phyloP scores from a whole-genome alignment of 73 alveolate genomes.

The Paramecium sonneborni region DNA sequence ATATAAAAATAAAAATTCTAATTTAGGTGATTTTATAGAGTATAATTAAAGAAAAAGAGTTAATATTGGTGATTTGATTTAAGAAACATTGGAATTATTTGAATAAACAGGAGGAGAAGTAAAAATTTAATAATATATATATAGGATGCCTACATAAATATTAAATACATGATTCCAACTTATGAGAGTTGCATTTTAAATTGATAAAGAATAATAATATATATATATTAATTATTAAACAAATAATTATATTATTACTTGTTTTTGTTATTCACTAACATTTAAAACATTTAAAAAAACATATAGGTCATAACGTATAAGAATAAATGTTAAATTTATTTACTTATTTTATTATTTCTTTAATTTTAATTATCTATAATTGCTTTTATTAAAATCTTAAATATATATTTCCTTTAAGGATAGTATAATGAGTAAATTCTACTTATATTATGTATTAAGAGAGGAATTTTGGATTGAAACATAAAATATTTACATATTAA shows the following conservation, averaged over 20 bases:
- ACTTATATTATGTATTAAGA: no score
- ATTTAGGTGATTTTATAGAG: slow-evolving; percentile 96
- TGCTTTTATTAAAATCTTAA: no score
- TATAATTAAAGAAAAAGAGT: slow-evolving; percentile 95
- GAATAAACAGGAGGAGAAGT: slow-evolving; percentile 98
- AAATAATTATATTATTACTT: not conserved
- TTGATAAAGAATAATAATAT: slow-evolving; percentile 58
- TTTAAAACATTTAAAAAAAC: no score
- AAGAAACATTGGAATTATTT: slow-evolving; percentile 95
- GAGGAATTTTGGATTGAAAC: no score
- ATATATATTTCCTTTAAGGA: no score
- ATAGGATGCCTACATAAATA: slow-evolving; percentile 99
- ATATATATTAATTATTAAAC: not conserved
- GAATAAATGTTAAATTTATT: no score
- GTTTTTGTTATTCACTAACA: not conserved
- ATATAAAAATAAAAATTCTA: slow-evolving; percentile 91
- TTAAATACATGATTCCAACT: slow-evolving; percentile 99
- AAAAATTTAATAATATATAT: not conserved
- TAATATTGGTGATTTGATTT: slow-evolving; percentile 93
- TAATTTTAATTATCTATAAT: no score
- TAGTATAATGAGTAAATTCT: no score
- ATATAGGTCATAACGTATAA: no score
- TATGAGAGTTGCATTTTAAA: slow-evolving; percentile 98
- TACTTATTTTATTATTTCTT: no score
- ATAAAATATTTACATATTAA: no score